Evolutionary conservation across 1,284 basidiomycete species (phyloP).

Genomic region (Rugosomyces carneus): DNA sequence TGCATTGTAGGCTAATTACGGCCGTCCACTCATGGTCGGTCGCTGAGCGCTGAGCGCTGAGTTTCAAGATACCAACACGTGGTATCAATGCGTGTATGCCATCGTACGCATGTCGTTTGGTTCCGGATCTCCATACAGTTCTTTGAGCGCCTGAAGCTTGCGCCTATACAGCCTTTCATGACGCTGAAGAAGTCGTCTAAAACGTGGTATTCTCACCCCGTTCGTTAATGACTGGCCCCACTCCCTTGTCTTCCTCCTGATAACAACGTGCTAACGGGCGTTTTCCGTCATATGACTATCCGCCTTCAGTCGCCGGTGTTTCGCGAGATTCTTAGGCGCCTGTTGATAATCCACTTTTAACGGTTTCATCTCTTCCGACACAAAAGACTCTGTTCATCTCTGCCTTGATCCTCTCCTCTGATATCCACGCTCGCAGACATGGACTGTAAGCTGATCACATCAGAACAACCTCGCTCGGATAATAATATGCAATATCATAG

Average conservation of each 20-base stretch:
- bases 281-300: slow-evolving; percentile 25
- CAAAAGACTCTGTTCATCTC: neutral
- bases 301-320: neutral
- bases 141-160: neutral
- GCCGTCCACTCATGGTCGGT: neutral
- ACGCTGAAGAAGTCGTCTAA: neutral
- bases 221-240: neutral
- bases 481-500: slow-evolving; percentile 2
- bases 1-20: neutral
- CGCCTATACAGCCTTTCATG: too few species aligned
- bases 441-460: neutral
- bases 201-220: neutral
- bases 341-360: neutral
- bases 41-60: neutral
- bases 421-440: neutral
- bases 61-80: neutral
- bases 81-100: neutral
- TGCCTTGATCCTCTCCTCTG: neutral
- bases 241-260: neutral
- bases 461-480: neutral
- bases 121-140: neutral
- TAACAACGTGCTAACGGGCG: slow-evolving; percentile 28
- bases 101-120: too few species aligned
- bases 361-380: neutral
- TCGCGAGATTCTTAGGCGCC: neutral